Percentiles rank a stretch among this genome's conserved stretches.
phyloP scores from a whole-genome alignment of 352 stramenopile species.

The Globisporangium iwayamae region DNA sequence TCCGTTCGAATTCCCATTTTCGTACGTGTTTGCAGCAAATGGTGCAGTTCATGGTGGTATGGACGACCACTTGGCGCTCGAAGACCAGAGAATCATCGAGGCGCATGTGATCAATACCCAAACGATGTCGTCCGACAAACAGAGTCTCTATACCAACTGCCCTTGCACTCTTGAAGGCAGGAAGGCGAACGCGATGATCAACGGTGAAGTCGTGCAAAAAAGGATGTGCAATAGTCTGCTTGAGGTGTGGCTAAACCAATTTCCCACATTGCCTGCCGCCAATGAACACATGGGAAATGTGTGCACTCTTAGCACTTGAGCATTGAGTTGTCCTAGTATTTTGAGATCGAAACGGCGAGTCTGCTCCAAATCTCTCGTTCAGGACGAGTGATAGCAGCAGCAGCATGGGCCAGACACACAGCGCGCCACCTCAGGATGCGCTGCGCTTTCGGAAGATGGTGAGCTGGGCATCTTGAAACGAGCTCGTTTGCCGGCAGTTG shows the following conservation, averaged over 20 bases:
- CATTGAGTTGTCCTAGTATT: neutral
- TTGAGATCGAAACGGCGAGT: neutral
- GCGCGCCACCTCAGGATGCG: slow-evolving; percentile 44
- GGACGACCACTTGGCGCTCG: neutral
- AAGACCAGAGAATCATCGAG: slow-evolving; percentile 11
- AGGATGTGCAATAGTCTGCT: slow-evolving; percentile 9
- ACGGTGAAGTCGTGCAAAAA: neutral
- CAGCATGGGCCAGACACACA: slow-evolving; percentile 57
- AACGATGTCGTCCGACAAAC: neutral
- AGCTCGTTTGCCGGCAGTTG: slow-evolving; percentile 6
- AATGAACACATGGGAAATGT: too few species aligned
- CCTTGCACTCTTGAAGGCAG: slow-evolving; percentile 13
- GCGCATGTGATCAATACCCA: slow-evolving; percentile 13
- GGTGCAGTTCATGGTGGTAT: neutral
- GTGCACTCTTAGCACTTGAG: too few species aligned
- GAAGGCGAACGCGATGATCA: slow-evolving; percentile 14
- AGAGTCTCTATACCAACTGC: slow-evolving; percentile 3
- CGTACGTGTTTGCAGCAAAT: slow-evolving; percentile 10
- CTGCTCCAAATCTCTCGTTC: neutral
- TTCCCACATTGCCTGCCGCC: too few species aligned
- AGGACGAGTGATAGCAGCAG: neutral
- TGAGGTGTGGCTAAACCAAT: neutral
- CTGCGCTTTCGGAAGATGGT: slow-evolving; percentile 58
- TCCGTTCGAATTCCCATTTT: neutral
- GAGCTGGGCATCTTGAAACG: neutral